Base-by-base conservation (phyloP, 108 stramenopile genomes). In the Mayamaea pseudoterrestris region DNA sequence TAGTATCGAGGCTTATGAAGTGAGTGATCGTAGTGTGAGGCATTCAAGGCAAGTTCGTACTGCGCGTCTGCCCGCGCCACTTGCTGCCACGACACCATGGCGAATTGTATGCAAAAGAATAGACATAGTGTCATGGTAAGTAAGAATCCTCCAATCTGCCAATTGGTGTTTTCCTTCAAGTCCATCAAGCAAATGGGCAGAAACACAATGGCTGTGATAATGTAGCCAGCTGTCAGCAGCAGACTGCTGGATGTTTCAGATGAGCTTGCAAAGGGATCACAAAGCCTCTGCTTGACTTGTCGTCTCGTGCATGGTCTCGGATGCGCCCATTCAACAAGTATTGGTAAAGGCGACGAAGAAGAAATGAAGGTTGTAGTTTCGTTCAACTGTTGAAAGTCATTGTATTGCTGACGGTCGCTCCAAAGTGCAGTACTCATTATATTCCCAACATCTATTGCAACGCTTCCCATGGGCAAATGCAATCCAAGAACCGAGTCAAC, bases 171-270 rank as follows among this genome's bases (percentile, higher is more conserved):
- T 66, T 80, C 78, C 56, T 61, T 68, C 26, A 68, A 32, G 52
- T 80, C 73, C 68, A 74, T 72, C 11, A 80, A 29, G 20, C 63
- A 66, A 65, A 80, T 53, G 0, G 78, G 78, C 4, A 80, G 24
- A 35, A 80, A 80, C 7, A 69, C 46, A 25, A 59, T 2, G 0
- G 57, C 51, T 0, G 55, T 56, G 1, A 71, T 23, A 2, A 65
- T 50, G 39, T 80, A 80, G 20, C 78, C 78, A 6, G 55, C 8
- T 6, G 78, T 75, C 23, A 68, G n/a, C 9, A 69, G 22, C 16
- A 50, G 22, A 13, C 56, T 56, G 17, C 35, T 40, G 23, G 47
- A 51, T 25, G 50, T 41, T 6, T 26, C 12, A 14, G 53, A 32
- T n/a, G n/a, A n/a, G 23, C 59, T 44, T n/a, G 40, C 48, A 55